phyloP scores from a whole-genome alignment of 257 asterid species.

The Nicotiana paniculata region DNA sequence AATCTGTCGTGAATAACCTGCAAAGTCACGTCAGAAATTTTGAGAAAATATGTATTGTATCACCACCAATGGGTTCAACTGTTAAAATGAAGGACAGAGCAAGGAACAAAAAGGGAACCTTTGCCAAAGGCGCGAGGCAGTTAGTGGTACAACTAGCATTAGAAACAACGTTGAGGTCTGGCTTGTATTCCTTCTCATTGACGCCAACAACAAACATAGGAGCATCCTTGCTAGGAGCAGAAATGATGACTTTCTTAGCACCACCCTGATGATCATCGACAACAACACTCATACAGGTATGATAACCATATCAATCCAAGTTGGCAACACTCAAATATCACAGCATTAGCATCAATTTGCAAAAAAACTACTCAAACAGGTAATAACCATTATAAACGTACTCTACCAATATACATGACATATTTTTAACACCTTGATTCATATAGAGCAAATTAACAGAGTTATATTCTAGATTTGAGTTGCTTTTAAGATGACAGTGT shows the following conservation, averaged over 20 bases:
- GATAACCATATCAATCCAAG: background rate
- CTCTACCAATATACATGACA: background rate
- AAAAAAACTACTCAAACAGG: background rate
- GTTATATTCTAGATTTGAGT: too few relatives aligned
- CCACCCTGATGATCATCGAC: constrained; percentile 47
- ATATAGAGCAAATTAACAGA: background rate
- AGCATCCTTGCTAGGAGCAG: constrained; percentile 82
- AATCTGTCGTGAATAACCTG: constrained; percentile 76
- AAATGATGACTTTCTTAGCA: constrained; percentile 70
- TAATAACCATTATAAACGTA: too few relatives aligned
- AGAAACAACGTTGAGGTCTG: constrained; percentile 59
- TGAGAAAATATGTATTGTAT: background rate
- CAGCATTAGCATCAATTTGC: background rate
- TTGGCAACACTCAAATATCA: background rate
- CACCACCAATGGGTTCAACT: background rate
- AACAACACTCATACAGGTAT: background rate
- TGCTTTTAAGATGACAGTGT: background rate
- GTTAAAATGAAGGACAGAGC: background rate
- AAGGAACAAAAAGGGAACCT: constrained; percentile 30
- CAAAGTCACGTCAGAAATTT: background rate
- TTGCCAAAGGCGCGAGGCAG: constrained; percentile 83
- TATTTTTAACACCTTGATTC: background rate
- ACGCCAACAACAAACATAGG: constrained; percentile 91
- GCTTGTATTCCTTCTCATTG: constrained; percentile 61
- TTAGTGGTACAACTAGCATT: constrained; percentile 90